phyloP scores from a whole-genome alignment of 495 filamentous ascomycete species.

The Penicillium manginii region DNA sequence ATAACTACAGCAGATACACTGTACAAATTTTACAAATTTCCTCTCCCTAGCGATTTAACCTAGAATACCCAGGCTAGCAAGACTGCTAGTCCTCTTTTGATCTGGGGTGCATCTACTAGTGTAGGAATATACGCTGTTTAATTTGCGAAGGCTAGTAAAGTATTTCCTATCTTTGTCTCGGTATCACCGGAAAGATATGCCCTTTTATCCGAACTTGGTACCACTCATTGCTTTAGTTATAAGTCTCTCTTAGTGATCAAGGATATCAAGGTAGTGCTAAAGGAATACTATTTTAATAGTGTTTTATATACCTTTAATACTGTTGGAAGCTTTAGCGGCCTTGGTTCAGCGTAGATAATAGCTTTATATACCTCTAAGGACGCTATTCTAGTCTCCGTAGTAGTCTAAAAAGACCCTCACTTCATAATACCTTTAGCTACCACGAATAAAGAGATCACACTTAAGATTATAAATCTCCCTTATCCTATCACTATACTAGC shows the following conservation, averaged over 20 bases:
- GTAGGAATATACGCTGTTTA: slow-evolving; percentile 33
- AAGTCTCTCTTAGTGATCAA: not conserved
- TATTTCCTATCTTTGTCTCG: slow-evolving; percentile 32
- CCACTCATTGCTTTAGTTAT: slow-evolving; percentile 36
- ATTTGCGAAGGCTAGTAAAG: slow-evolving; percentile 26
- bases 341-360: too few relatives aligned
- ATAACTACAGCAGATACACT: slow-evolving; percentile 3
- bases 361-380: too few relatives aligned
- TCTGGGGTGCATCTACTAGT: slow-evolving; percentile 33
- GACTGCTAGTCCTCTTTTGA: slow-evolving; percentile 30
- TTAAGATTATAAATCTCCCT: too few relatives aligned
- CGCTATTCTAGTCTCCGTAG: too few relatives aligned
- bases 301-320: too few relatives aligned
- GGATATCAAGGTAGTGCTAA: too few relatives aligned
- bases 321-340: too few relatives aligned
- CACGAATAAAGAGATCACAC: too few relatives aligned
- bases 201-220: slow-evolving; percentile 27
- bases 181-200: slow-evolving; percentile 32
- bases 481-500: not conserved
- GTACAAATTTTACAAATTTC: slow-evolving; percentile 43
- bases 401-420: too few relatives aligned
- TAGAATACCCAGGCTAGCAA: too few relatives aligned
- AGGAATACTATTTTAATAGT: too few relatives aligned
- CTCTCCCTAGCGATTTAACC: slow-evolving; percentile 25
- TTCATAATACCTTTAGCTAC: too few relatives aligned